Evolutionary conservation across 2,329 filamentous ascomycete genomes (phyloP).

Genomic region (Verticillium tricorpus): DNA sequence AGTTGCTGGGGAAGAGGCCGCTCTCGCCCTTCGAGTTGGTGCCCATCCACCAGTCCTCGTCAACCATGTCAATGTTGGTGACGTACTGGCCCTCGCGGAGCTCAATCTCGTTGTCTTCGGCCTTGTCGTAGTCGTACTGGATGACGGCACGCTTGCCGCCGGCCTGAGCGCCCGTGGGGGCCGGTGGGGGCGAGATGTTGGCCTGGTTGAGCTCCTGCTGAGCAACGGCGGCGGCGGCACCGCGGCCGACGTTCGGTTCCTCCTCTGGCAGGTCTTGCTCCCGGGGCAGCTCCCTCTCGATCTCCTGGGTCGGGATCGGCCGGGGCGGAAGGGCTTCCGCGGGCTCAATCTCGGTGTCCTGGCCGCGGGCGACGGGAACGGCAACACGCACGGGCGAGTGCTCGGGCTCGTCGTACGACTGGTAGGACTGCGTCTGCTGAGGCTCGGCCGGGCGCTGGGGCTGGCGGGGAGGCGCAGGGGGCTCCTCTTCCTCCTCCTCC

Average conservation of each 20-base stretch:
- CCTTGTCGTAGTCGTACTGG: constrained; percentile 95
- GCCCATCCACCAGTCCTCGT: constrained; percentile 98
- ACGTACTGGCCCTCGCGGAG: constrained; percentile 84
- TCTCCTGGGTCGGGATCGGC: constrained; percentile 56
- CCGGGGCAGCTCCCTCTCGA: constrained; percentile 57
- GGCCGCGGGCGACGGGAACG: constrained; percentile 71
- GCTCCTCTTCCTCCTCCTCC: constrained; percentile 51
- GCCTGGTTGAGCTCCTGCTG: constrained; percentile 37
- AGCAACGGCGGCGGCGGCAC: constrained; percentile 52
- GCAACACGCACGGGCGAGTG: constrained; percentile 80
- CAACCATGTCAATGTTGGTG: constrained; percentile 92
- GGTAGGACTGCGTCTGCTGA: constrained; percentile 5
- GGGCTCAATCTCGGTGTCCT: constrained; percentile 49
- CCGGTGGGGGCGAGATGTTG: constrained; percentile 26
- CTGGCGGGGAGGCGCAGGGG: constrained; percentile 30
- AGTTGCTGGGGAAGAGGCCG: constrained; percentile 95
- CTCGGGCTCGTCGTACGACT: constrained; percentile 42
- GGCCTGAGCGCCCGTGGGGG: constrained; percentile 20
- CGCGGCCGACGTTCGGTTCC: constrained; percentile 54
- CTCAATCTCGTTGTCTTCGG: constrained; percentile 94
- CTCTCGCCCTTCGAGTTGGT: constrained; percentile 79
- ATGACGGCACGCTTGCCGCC: constrained; percentile 71
- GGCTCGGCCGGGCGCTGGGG: constrained; percentile 3
- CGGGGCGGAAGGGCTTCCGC: constrained; percentile 44
- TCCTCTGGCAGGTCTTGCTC: constrained; percentile 61